These are phyloP conservation scores for Pneumocystis canis DNA, from an alignment of 1,139 yeast genomes.

Conservation along the genomic window DNA sequence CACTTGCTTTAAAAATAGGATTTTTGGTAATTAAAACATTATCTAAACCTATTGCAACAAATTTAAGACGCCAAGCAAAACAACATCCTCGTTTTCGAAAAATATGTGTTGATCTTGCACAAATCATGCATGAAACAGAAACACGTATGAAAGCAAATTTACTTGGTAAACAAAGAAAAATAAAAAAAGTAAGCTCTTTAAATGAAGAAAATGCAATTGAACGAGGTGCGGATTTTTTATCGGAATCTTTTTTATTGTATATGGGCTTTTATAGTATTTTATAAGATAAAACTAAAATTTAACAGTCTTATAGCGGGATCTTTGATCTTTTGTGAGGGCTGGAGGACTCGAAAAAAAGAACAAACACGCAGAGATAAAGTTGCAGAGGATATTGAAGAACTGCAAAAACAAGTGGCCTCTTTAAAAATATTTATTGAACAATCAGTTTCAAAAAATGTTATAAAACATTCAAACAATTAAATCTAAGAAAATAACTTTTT, in stretches of 20 bases:
- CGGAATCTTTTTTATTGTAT: slow-evolving; percentile 57
- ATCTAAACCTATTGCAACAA: slow-evolving; percentile 67
- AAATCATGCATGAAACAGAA: slow-evolving; percentile 55
- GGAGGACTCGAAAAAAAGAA: not conserved
- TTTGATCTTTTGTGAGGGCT: not conserved
- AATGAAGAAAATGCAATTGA: slow-evolving; percentile 78
- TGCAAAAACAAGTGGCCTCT: not conserved
- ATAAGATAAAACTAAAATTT: not conserved
- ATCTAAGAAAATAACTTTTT: too few relatives aligned
- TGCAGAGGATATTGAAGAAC: not conserved
- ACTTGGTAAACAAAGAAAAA: slow-evolving; percentile 39
- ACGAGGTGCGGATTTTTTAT: slow-evolving; percentile 63
- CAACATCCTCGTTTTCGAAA: slow-evolving; percentile 52
- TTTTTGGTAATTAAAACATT: slow-evolving; percentile 61
- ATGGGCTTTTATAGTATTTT: not conserved
- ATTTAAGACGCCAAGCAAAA: slow-evolving; percentile 61
- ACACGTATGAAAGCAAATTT: slow-evolving; percentile 46
- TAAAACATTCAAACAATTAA: not conserved
- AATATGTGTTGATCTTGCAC: slow-evolving; percentile 59
- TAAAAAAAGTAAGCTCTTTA: slow-evolving; percentile 44
- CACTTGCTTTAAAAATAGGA: slow-evolving; percentile 57
- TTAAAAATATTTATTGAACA: not conserved
- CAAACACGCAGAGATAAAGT: not conserved
- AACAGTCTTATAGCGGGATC: not conserved
- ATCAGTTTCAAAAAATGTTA: not conserved